Evolutionary conservation across 495 filamentous ascomycete genomes (phyloP).

Genomic region (Aspergillus steynii): DNA sequence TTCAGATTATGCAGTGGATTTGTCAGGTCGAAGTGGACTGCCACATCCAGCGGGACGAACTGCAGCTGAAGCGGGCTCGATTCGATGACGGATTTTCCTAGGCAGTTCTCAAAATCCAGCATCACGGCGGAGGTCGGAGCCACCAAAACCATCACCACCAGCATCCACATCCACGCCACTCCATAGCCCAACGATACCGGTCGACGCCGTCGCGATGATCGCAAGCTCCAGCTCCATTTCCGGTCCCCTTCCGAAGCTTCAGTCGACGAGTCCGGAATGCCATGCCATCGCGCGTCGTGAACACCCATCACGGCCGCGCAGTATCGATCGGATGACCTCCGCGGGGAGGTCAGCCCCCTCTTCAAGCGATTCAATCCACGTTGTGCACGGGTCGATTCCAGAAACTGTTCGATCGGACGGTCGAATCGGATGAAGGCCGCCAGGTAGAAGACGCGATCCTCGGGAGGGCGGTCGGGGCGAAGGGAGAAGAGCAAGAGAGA

Average conservation of each 20-base stretch:
- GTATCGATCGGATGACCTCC: slow-evolving; percentile 46
- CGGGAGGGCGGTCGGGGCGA: not conserved
- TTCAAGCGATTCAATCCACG: slow-evolving; percentile 42
- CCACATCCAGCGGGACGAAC: slow-evolving; percentile 71
- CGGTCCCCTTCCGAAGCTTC: slow-evolving; percentile 12
- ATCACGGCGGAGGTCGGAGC: slow-evolving; percentile 52
- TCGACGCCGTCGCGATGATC: slow-evolving; percentile 22
- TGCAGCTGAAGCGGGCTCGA: slow-evolving; percentile 64
- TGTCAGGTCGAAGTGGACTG: slow-evolving; percentile 67
- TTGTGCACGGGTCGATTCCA: slow-evolving; percentile 25
- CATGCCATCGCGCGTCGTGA: slow-evolving; percentile 28
- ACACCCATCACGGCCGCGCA: slow-evolving; percentile 34
- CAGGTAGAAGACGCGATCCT: slow-evolving; percentile 6
- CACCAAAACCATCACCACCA: slow-evolving; percentile 25
- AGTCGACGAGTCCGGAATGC: slow-evolving; percentile 11
- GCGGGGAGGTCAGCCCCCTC: slow-evolving; percentile 49
- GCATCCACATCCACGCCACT: slow-evolving; percentile 20
- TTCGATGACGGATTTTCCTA: slow-evolving; percentile 58
- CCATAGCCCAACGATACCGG: slow-evolving; percentile 13
- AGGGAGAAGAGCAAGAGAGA: not conserved
- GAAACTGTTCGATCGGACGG: slow-evolving; percentile 6
- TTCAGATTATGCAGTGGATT: slow-evolving; percentile 65
- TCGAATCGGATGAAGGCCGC: slow-evolving; percentile 17
- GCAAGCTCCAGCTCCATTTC: slow-evolving; percentile 27
- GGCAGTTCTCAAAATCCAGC: slow-evolving; percentile 82